phyloP scores from a whole-genome alignment of 1,284 basidiomycete genomes.

The Stereum hirsutum region DNA sequence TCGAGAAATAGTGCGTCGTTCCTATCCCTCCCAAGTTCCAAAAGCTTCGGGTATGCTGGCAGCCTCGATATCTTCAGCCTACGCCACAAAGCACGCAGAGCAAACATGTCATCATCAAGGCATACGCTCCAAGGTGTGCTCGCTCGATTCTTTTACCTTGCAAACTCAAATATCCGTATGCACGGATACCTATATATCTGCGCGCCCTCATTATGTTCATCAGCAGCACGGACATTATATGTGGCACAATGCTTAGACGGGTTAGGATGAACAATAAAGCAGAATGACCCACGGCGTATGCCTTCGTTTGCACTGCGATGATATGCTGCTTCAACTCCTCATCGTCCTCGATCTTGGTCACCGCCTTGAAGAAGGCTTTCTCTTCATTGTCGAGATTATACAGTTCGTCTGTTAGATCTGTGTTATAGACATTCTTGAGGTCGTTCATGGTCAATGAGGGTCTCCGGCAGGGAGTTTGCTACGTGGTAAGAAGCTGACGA shows the following conservation, averaged over 20 bases:
- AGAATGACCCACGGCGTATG: constrained; percentile 21
- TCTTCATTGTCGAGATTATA: constrained; percentile 16
- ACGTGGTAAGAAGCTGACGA: no score
- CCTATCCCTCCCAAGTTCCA: constrained; percentile 4
- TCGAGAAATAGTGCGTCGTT: constrained; percentile 8
- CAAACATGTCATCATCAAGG: no score
- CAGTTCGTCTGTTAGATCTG: constrained; percentile 4
- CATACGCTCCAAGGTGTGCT: neutral
- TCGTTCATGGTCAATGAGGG: neutral
- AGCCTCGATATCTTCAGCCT: constrained; percentile 6
- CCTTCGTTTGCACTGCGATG: constrained; percentile 24
- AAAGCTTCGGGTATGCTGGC: constrained; percentile 3
- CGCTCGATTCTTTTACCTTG: neutral
- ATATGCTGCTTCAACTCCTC: constrained; percentile 30
- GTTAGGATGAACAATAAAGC: no score
- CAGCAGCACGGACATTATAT: neutral
- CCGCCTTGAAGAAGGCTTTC: constrained; percentile 23
- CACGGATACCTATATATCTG: constrained; percentile 11
- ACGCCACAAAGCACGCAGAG: no score
- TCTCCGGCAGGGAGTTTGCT: no score
- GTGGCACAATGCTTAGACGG: no score
- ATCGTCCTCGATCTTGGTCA: constrained; percentile 25
- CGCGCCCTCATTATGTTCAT: constrained; percentile 8
- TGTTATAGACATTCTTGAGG: neutral
- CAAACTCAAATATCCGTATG: constrained; percentile 5